Evolutionary conservation across 2,329 filamentous ascomycete species (phyloP).

Genomic region (Gyromitra esculenta): DNA sequence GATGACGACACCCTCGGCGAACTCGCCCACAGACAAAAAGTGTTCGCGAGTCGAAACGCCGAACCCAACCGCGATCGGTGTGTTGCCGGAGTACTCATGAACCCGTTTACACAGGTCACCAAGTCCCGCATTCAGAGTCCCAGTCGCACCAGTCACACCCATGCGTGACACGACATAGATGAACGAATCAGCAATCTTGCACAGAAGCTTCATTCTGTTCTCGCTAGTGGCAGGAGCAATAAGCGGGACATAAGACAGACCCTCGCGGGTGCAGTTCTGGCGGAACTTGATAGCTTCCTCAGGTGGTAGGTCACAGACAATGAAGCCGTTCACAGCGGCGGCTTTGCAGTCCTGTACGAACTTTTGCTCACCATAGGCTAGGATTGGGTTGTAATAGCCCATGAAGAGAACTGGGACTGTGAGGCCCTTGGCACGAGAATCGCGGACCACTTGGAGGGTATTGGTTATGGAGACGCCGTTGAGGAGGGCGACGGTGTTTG

Average conservation of each 20-base stretch:
- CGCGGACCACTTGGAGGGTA: constrained; percentile 83
- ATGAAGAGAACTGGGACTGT: constrained; percentile 88
- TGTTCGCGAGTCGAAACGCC: constrained; percentile 96
- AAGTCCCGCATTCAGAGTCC: constrained; percentile 80
- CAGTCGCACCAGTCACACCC: constrained; percentile 92
- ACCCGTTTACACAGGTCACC: constrained; percentile 84
- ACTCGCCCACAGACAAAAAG: constrained; percentile 82
- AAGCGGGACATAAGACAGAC: constrained; percentile 93
- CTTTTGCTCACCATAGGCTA: constrained; percentile 92
- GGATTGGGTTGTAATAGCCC: constrained; percentile 98
- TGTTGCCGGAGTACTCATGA: constrained; percentile 89
- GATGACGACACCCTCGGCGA: constrained; percentile 94
- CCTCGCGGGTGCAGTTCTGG: constrained; percentile 79
- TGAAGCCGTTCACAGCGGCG: constrained; percentile 93
- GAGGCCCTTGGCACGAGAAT: constrained; percentile 79
- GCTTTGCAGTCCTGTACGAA: constrained; percentile 84
- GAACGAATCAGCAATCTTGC: constrained; percentile 96
- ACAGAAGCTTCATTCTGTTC: constrained; percentile 91
- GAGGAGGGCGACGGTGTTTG: constrained; percentile 87
- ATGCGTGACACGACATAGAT: constrained; percentile 98
- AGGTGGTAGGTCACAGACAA: constrained; percentile 92
- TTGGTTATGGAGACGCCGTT: constrained; percentile 87
- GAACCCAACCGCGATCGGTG: constrained; percentile 91
- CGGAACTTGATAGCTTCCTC: constrained; percentile 95
- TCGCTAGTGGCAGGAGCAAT: constrained; percentile 95